phyloP scores from a whole-genome alignment of 306 rosid genomes.

The Cyclanthera cordifolia region DNA sequence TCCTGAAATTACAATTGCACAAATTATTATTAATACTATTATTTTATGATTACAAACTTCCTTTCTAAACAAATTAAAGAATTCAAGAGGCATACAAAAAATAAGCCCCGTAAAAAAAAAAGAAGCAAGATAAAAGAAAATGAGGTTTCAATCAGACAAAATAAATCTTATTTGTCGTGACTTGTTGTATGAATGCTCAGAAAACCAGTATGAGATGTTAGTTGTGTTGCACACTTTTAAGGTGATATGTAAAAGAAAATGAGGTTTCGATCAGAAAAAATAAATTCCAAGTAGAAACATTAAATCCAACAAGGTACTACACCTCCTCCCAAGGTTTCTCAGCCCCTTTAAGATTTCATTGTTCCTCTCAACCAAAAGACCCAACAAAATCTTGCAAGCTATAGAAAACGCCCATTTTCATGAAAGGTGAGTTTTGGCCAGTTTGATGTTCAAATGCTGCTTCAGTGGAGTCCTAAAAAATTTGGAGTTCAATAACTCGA shows the following conservation, averaged over 20 bases:
- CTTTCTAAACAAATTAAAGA: not conserved
- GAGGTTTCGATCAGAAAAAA: not conserved
- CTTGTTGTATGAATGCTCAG: no score
- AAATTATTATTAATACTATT: not conserved
- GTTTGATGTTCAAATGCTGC: no score
- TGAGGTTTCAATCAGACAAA: not conserved
- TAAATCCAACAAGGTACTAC: not conserved
- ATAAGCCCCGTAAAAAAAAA: not conserved
- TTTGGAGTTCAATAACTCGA: no score
- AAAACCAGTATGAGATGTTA: no score
- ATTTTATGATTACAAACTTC: not conserved
- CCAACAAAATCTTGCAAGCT: not conserved
- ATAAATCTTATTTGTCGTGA: not conserved
- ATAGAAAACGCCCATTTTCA: not conserved
- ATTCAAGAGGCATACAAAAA: not conserved
- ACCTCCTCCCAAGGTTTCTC: not conserved
- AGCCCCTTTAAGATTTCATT: not conserved
- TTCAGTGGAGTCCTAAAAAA: no score
- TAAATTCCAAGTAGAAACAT: not conserved
- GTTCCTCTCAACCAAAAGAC: not conserved
- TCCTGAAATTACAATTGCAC: conserved; percentile 37
- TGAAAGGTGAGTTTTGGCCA: not conserved
- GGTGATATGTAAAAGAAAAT: not conserved
- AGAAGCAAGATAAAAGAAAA: not conserved
- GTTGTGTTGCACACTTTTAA: no score